A percentile compares a stretch with the other conserved stretches of the same genome.
These are phyloP conservation scores for Phytophthora cryptogea DNA, from an alignment of 352 stramenopile species.

Conservation along the genomic window DNA sequence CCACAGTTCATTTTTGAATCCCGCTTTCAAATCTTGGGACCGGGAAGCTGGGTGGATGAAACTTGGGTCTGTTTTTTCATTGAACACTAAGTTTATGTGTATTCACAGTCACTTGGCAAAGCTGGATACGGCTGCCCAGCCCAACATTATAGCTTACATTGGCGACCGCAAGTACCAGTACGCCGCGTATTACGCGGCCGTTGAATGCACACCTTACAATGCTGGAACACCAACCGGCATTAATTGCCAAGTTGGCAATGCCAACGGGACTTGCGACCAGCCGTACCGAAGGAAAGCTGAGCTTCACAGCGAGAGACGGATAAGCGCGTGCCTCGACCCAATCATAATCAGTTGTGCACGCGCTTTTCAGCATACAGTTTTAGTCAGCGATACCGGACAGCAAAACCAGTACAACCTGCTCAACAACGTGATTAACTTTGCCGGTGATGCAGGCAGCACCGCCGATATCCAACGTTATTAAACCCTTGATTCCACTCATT, in stretches of 20 bases:
- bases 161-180: too few relatives aligned
- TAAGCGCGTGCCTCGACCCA: conserved; percentile 27
- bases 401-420: conserved; percentile 24
- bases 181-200: too few relatives aligned
- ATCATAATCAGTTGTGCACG: conserved; percentile 12
- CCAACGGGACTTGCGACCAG: conserved; percentile 1
- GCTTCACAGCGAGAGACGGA: conserved; percentile 21
- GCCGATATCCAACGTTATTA: not conserved
- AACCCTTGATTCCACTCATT: not conserved
- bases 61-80: conserved; percentile 13
- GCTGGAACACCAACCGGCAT: too few relatives aligned
- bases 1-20: not conserved
- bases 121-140: not conserved
- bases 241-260: too few relatives aligned
- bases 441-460: conserved; percentile 1
- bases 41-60: conserved; percentile 10
- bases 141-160: not conserved
- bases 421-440: conserved; percentile 13
- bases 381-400: conserved; percentile 12
- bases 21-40: conserved; percentile 16
- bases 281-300: conserved; percentile 19
- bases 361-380: conserved; percentile 27
- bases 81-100: not conserved
- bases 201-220: not conserved
- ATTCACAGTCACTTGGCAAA: not conserved